Percentiles rank a stretch among this genome's conserved stretches.
phyloP scores from a whole-genome alignment of 257 asterid species.

The Solanum clarkiae region DNA sequence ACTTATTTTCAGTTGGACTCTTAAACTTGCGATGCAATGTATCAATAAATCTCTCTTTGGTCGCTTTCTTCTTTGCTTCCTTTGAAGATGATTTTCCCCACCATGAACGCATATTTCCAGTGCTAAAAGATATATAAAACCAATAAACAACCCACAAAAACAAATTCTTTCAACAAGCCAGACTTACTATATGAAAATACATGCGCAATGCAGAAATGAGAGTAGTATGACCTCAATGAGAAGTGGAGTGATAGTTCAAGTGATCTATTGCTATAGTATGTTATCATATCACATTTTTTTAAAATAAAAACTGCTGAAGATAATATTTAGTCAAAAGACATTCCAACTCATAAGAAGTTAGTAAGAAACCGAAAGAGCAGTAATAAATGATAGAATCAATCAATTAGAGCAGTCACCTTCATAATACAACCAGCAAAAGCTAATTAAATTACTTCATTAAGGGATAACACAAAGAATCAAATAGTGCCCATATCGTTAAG shows the following conservation, averaged over 20 bases:
- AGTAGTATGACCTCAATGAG: background rate
- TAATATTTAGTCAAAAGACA: background rate
- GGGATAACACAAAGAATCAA: background rate
- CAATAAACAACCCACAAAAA: background rate
- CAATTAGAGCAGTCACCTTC: background rate
- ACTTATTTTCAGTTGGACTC: slow-evolving; percentile 57
- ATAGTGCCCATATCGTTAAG: background rate
- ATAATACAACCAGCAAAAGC: background rate
- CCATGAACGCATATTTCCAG: slow-evolving; percentile 89
- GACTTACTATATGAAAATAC: background rate
- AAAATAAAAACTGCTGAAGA: background rate
- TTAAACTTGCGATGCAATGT: slow-evolving; percentile 69
- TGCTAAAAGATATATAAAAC: slow-evolving; percentile 3
- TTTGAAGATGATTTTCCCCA: slow-evolving; percentile 80
- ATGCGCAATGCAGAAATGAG: background rate
- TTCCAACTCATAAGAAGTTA: background rate
- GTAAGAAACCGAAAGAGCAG: background rate
- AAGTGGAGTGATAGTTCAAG: background rate
- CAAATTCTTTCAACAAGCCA: background rate
- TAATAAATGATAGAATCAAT: background rate
- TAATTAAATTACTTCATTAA: background rate
- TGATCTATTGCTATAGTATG: background rate
- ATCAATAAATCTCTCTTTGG: slow-evolving; percentile 74
- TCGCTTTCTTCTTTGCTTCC: slow-evolving; percentile 66
- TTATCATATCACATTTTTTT: background rate